Evolutionary conservation across 176 grass and related monocot genomes (phyloP).

Genomic region (Guadua angustifolia): DNA sequence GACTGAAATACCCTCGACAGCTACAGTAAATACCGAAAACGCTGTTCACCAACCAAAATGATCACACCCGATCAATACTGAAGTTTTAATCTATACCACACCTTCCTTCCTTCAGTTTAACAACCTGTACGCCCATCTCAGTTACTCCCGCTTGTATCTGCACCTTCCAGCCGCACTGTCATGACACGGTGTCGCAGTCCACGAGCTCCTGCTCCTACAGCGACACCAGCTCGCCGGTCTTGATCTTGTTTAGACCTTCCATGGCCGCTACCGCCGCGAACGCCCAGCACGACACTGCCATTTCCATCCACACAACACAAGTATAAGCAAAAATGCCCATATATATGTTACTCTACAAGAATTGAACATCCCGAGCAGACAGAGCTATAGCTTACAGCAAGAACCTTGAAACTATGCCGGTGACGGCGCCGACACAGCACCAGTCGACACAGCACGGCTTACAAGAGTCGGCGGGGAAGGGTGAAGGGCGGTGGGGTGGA

Average conservation of each 20-base stretch:
- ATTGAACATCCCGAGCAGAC: background rate
- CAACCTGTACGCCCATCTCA: no score
- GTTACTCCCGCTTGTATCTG: no score
- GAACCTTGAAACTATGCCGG: conserved; percentile 29
- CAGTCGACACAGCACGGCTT: conserved; percentile 48
- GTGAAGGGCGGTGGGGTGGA: background rate
- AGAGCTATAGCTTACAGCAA: conserved; percentile 31
- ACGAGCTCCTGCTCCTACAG: conserved; percentile 53
- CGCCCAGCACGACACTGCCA: conserved; percentile 48
- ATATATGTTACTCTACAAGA: background rate
- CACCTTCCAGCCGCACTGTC: no score
- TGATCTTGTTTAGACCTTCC: conserved; percentile 58
- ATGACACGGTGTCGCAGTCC: conserved; percentile 48
- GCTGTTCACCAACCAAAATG: no score
- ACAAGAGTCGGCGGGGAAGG: background rate
- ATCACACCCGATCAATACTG: no score
- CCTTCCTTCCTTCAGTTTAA: no score
- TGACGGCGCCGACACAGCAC: conserved; percentile 43
- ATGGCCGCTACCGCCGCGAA: conserved; percentile 49
- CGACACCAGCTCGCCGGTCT: conserved; percentile 39
- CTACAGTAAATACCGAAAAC: no score
- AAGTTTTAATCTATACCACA: no score
- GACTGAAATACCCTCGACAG: no score
- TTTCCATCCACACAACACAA: background rate
- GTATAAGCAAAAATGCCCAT: background rate